Base-by-base conservation (phyloP, 306 rosid species). In the Cucurbita maxima region DNA sequence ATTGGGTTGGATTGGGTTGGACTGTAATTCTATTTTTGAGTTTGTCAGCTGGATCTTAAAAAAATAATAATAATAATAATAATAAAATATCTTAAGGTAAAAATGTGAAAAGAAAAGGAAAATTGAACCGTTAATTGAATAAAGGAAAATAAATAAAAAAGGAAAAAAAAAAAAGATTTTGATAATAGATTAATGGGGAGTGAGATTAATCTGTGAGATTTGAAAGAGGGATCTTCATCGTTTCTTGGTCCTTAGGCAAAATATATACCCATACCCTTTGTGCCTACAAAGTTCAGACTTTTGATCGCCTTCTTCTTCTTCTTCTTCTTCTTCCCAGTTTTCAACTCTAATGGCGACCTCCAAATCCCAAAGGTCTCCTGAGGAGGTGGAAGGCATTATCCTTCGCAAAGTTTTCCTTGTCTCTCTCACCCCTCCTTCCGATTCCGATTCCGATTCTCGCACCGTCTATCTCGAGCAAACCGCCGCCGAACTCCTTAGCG, bases 401-500 rank as follows among this genome's bases (percentile, higher is more conserved):
- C 88, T 95, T 73, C 83, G 96, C 10, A 95, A 86, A 81, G 86
- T 91, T 64, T 95, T 95, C 69, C 87, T 86, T 11, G 89, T 91
- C 0, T 81, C 96, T 40, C 88, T 95, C 74, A 81, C 78, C 48
- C 83, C 73, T 62, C 20, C 79, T 2, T 5, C 78, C 44, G 81
- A 69, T 9, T 59, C 78, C 44, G 81, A 69, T 9, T 59, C 83
- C 57, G 90, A 88, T 70, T 54, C 91, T 0, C 78, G 93, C 70
- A 57, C 87, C 76, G 84, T 87, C 16, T 91, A 91, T 82, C 44
- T 95, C 73, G 99, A 89, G 76, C 51, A 78, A 76, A 84, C 97
- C 20, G 99, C 97, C 2, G 99, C 99, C 7, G 97, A 91, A 81
- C 80, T 95, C 79, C 88, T 95, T 36, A 95, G 97, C 82, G 99